Conservation (phyloP, 495 filamentous ascomycete genomes). For the Viridothelium virens region DNA sequence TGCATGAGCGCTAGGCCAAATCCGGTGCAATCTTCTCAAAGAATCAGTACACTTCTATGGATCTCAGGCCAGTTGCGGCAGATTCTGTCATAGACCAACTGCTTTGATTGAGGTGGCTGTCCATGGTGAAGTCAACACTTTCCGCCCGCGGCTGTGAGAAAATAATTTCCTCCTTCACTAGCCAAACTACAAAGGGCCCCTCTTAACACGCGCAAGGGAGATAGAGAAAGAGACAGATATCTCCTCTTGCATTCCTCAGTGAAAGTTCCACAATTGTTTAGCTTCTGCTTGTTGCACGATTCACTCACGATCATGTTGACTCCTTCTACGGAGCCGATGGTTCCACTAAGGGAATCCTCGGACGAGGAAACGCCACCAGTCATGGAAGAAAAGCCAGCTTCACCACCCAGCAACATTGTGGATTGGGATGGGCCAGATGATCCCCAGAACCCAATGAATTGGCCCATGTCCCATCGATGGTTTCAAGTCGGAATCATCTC, state of each 20-base stretch:
- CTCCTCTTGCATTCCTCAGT: slow-evolving; percentile 7
- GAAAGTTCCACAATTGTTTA: not conserved
- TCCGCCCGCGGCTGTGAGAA: not conserved
- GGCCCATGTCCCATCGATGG: not conserved
- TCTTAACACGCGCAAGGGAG: not conserved
- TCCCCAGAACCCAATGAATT: not conserved
- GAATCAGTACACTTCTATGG: not conserved
- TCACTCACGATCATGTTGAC: not conserved
- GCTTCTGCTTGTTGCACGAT: not conserved
- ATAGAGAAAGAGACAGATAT: not conserved
- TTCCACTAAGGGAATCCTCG: not conserved
- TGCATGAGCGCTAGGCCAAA: too few species aligned
- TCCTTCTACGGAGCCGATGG: not conserved
- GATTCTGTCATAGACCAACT: not conserved
- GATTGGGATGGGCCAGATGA: slow-evolving; percentile 9
- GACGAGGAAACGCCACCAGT: not conserved
- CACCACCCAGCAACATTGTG: not conserved
- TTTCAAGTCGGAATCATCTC: slow-evolving; percentile 21
- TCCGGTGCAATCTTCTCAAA: not conserved
- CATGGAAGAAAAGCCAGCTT: not conserved
- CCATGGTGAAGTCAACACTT: slow-evolving; percentile 5
- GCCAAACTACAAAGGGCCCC: not conserved
- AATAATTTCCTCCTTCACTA: not conserved
- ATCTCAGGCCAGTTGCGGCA: not conserved
- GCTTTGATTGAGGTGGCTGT: not conserved